These are phyloP conservation scores for Hymenoscyphus salicellus DNA, from an alignment of 2,329 filamentous ascomycete species.

Conservation along the genomic window DNA sequence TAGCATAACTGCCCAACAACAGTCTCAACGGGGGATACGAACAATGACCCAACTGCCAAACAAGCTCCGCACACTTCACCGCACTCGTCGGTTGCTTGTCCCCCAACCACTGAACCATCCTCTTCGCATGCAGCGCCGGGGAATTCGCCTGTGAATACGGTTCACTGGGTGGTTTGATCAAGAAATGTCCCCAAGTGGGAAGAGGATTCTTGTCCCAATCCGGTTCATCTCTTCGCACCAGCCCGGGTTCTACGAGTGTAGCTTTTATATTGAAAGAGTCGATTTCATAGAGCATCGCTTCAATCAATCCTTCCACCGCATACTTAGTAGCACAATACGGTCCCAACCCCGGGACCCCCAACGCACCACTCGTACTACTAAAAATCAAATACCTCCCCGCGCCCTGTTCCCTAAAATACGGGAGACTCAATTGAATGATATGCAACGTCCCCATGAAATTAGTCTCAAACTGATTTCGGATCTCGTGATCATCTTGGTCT, in stretches of 20 bases:
- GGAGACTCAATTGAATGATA: constrained; percentile 84
- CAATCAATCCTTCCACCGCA: constrained; percentile 90
- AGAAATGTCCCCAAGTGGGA: constrained; percentile 86
- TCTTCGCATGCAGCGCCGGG: constrained; percentile 81
- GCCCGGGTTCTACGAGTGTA: constrained; percentile 85
- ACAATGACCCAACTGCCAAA: constrained; percentile 94
- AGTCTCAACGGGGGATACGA: constrained; percentile 85
- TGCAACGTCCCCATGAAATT: constrained; percentile 96
- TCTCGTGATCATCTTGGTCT: constrained; percentile 92
- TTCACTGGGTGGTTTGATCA: constrained; percentile 80
- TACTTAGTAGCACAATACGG: constrained; percentile 98
- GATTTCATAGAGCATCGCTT: constrained; percentile 95
- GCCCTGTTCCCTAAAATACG: constrained; percentile 76
- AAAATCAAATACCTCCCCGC: constrained; percentile 88
- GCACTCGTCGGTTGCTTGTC: constrained; percentile 90
- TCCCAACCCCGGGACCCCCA: constrained; percentile 89
- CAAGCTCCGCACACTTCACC: constrained; percentile 86
- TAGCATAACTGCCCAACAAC: constrained; percentile 87
- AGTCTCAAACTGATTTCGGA: constrained; percentile 94
- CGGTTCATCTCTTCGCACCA: constrained; percentile 82
- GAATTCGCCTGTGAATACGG: constrained; percentile 75
- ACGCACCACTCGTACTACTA: constrained; percentile 83
- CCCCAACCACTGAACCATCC: constrained; percentile 92
- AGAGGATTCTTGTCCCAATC: constrained; percentile 52
- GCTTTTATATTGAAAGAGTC: constrained; percentile 90